Evolutionary conservation across 2,329 filamentous ascomycete genomes (phyloP), one percentile per base, ranked within the genome.

Genomic region (Monilinia vaccinii-corymbosi): DNA sequence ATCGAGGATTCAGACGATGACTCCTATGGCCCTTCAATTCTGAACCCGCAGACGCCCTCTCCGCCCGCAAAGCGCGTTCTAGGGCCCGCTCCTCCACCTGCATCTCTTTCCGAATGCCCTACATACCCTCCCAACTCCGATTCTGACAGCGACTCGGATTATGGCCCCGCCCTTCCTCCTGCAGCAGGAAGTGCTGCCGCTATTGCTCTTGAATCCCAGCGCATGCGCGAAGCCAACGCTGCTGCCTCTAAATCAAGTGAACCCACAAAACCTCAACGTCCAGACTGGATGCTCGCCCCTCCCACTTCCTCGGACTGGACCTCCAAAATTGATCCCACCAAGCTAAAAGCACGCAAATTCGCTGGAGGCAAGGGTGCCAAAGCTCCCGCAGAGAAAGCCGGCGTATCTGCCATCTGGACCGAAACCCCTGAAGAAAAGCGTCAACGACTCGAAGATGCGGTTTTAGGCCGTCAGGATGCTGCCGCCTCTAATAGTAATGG

Each of bases 381-480:
- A 63, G 76, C 73, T 10, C 73, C 74, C 5, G 71, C 61, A 1
- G 67, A 70, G 46, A 68, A 67, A 48, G 61, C 60, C 2, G 70
- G 69, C 2, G 65, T 73, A 9, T 67, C 64, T 51, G 66, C 68
- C 0, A 84, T 93, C 47, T 97, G 93, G 93, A 92, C 90, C 0
- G 93, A 97, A 73, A 96, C 91, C 10, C 89, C 91, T 0, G 89
- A 93, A 71, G 83, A 97, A 74, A 96, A 95, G 73, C 83, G 89
- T 61, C 86, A 87, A 73, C 81, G 90, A 44, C 75, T 97, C 25
- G 86, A 88, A 67, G 85, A 96, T 71, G 84, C 94, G 57, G 88
- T 96, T 13, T 81, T 97, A 66, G 92, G 92, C 0, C 83, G 92
- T 3, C 70, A 65, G 4, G 68, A 70, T 10, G 63, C 60, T 2